phyloP scores from a whole-genome alignment of 176 grass and related monocot species.

The Thalia dealbata region DNA sequence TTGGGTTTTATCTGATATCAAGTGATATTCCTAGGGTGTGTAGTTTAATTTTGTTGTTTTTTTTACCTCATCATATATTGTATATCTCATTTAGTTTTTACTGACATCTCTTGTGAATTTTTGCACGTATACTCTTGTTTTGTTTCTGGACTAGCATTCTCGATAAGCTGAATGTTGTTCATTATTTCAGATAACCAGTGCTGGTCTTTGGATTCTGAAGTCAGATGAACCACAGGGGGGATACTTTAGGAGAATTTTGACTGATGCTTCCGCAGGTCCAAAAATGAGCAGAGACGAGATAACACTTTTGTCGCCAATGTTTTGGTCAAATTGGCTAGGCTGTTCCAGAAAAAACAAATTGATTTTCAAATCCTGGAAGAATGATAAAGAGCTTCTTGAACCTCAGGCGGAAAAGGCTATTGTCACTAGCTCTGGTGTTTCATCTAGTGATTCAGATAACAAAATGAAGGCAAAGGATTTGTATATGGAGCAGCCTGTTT shows the following conservation, averaged over 20 bases:
- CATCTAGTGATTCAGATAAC: conserved; percentile 24
- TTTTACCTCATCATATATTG: too few species aligned
- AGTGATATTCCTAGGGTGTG: too few species aligned
- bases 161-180: background rate
- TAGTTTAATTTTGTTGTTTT: too few species aligned
- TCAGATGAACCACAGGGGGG: conserved; percentile 33
- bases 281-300: conserved; percentile 63
- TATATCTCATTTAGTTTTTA: too few species aligned
- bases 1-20: too few species aligned
- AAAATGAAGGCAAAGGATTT: conserved; percentile 31
- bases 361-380: conserved; percentile 74
- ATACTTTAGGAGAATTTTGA: conserved; percentile 39
- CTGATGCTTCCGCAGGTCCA: conserved; percentile 35
- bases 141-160: too few species aligned
- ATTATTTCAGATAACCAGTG: conserved; percentile 53
- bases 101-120: too few species aligned
- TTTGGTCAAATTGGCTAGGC: conserved; percentile 92
- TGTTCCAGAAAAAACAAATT: conserved; percentile 75
- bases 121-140: too few species aligned
- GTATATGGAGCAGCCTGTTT: conserved; percentile 39
- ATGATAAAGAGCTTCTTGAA: conserved; percentile 61
- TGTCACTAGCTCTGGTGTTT: conserved; percentile 32
- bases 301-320: conserved; percentile 68
- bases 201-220: conserved; percentile 62
- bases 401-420: conserved; percentile 39